These are phyloP conservation scores for Pisolithus marmoratus DNA, from an alignment of 768 basidiomycete genomes.

Conservation along the genomic window DNA sequence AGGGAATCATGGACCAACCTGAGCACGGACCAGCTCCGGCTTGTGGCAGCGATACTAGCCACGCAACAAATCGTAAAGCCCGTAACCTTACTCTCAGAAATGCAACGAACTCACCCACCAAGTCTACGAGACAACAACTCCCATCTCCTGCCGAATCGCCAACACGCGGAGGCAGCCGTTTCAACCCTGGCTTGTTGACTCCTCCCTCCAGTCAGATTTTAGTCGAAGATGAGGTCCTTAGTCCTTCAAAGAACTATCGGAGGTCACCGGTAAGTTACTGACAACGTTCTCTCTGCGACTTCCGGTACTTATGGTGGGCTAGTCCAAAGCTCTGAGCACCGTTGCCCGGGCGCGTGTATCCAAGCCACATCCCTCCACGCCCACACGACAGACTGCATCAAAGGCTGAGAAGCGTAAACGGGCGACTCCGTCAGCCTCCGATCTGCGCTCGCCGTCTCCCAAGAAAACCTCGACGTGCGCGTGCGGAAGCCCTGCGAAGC, in stretches of 20 bases:
- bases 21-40: neutral
- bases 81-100: neutral
- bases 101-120: conserved; percentile 2
- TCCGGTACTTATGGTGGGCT: neutral
- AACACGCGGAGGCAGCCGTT: neutral
- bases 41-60: neutral
- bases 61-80: neutral
- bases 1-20: neutral
- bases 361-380: neutral
- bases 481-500: conserved; percentile 23
- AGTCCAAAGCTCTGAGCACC: neutral
- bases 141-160: neutral
- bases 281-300: neutral
- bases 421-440: neutral
- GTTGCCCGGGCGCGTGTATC: neutral
- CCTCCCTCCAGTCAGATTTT: conserved; percentile 20
- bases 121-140: neutral
- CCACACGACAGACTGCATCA: neutral
- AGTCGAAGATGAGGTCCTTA: conserved; percentile 15
- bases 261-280: neutral
- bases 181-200: conserved; percentile 18
- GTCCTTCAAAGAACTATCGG: conserved; percentile 8
- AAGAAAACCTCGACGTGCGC: conserved; percentile 14
- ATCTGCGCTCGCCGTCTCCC: conserved; percentile 15
- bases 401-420: neutral